Evolutionary conservation across 768 basidiomycete genomes (phyloP).

Genomic region (Mycena latifolia): DNA sequence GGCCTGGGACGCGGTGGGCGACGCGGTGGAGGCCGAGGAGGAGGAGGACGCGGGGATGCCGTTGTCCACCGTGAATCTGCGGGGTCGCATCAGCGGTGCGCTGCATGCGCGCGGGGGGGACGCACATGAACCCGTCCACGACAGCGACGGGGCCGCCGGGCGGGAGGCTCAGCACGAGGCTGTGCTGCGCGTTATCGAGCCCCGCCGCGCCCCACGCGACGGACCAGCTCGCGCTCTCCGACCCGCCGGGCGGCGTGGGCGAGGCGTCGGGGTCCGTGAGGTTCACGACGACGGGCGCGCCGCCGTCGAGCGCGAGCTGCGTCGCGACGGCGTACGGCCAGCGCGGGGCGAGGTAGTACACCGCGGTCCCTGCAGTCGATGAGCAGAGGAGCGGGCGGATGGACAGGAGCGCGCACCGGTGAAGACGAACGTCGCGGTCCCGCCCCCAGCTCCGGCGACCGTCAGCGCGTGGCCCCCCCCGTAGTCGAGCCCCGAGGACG

Average conservation of each 20-base stretch:
- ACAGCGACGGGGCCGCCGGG: slow-evolving; percentile 4
- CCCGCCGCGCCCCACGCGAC: slow-evolving; percentile 22
- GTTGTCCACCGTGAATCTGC: slow-evolving; percentile 26
- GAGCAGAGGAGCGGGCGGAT: not conserved
- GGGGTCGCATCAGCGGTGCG: too few relatives aligned
- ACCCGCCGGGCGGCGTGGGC: slow-evolving; percentile 2
- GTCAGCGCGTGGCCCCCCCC: slow-evolving; percentile 43
- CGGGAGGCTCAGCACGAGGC: slow-evolving; percentile 5
- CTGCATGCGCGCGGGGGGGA: too few relatives aligned
- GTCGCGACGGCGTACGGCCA: slow-evolving; percentile 62
- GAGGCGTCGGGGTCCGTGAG: slow-evolving; percentile 38
- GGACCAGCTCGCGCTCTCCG: slow-evolving; percentile 17
- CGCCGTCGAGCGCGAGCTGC: slow-evolving; percentile 53
- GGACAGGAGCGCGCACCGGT: slow-evolving; percentile 46
- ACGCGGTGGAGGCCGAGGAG: not conserved
- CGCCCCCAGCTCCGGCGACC: slow-evolving; percentile 39
- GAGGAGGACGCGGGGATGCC: slow-evolving; percentile 2
- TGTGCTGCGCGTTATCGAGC: slow-evolving; percentile 23
- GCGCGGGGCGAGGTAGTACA: slow-evolving; percentile 57
- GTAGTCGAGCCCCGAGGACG: slow-evolving; percentile 44
- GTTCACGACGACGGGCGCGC: slow-evolving; percentile 48
- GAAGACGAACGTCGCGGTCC: slow-evolving; percentile 57
- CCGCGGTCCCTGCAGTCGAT: slow-evolving; percentile 50
- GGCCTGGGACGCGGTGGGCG: not conserved
- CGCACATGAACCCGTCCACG: slow-evolving; percentile 32